Conservation (phyloP, 169 alveolate genomes). For the Cryptosporidium bovis region DNA sequence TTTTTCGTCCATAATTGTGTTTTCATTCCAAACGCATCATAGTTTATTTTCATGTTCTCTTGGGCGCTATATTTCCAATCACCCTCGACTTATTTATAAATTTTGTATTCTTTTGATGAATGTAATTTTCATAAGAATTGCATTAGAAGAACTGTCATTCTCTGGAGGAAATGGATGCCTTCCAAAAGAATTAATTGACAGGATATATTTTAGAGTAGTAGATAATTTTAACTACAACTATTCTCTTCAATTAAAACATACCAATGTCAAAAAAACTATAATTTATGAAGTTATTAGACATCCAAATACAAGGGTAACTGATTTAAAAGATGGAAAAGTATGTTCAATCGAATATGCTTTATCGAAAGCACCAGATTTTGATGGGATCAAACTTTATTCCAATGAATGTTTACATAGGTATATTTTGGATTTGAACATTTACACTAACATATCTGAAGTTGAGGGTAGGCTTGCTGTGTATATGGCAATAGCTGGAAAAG, state of each 20-base stretch:
- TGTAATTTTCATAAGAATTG: constrained; percentile 35
- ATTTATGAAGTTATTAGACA: constrained; percentile 9
- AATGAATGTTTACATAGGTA: constrained; percentile 13
- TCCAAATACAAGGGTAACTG: background rate
- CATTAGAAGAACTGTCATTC: constrained; percentile 49
- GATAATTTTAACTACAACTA: background rate
- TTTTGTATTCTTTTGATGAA: constrained; percentile 16
- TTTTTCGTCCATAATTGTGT: constrained; percentile 3
- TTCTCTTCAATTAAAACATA: background rate
- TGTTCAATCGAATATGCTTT: background rate
- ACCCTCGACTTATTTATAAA: too few relatives aligned
- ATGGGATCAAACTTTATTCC: background rate
- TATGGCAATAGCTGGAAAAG: constrained; percentile 55
- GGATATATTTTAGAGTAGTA: constrained; percentile 3
- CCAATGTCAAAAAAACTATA: background rate
- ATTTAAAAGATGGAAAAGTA: background rate
- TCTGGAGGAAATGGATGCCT: constrained; percentile 17
- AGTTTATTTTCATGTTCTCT: background rate
- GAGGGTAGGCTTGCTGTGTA: constrained; percentile 72
- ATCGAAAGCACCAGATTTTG: background rate
- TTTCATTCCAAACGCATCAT: background rate
- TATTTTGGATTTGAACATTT: constrained; percentile 43
- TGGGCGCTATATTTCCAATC: too few relatives aligned
- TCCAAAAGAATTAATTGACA: constrained; percentile 1
- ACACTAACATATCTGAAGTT: constrained; percentile 46